Evolutionary conservation across 2,329 filamentous ascomycete genomes (phyloP).

Genomic region (Tolypocladium album): DNA sequence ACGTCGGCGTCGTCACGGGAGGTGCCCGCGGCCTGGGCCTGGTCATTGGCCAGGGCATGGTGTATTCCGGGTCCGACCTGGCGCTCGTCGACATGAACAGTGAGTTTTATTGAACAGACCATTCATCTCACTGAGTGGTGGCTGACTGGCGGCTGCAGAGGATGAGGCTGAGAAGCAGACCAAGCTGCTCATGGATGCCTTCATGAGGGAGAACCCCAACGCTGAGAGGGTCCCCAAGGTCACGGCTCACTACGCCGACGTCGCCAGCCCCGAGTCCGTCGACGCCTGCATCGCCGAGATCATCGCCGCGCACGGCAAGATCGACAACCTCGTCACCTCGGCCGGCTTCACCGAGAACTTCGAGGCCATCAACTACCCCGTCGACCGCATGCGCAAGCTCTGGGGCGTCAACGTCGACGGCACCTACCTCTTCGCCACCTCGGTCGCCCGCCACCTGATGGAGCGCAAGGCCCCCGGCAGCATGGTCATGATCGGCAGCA

Average conservation of each 20-base stretch:
- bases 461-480: conserved; percentile 66
- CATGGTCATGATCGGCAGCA: conserved; percentile 92
- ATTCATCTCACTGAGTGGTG: neutral
- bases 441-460: conserved; percentile 82
- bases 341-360: conserved; percentile 96
- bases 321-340: conserved; percentile 90
- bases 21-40: conserved; percentile 82
- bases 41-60: conserved; percentile 86
- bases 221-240: conserved; percentile 67
- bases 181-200: conserved; percentile 59
- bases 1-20: conserved; percentile 78
- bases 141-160: conserved; percentile 36
- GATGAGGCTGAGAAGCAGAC: conserved; percentile 77
- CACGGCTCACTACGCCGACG: conserved; percentile 84
- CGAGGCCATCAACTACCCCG: conserved; percentile 80
- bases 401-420: conserved; percentile 92
- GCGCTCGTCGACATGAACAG: conserved; percentile 92
- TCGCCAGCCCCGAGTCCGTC: conserved; percentile 71
- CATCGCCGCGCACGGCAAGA: conserved; percentile 54
- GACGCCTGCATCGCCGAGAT: conserved; percentile 58
- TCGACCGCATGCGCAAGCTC: conserved; percentile 84
- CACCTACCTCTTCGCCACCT: conserved; percentile 79
- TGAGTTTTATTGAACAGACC: conserved; percentile 18
- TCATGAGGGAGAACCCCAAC: conserved; percentile 69
- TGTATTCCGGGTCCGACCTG: conserved; percentile 77